A percentile compares a stretch with the other conserved stretches of the same genome.
phyloP scores from a whole-genome alignment of 1,284 basidiomycete genomes.

The Leccinum brunneo-olivaceum region DNA sequence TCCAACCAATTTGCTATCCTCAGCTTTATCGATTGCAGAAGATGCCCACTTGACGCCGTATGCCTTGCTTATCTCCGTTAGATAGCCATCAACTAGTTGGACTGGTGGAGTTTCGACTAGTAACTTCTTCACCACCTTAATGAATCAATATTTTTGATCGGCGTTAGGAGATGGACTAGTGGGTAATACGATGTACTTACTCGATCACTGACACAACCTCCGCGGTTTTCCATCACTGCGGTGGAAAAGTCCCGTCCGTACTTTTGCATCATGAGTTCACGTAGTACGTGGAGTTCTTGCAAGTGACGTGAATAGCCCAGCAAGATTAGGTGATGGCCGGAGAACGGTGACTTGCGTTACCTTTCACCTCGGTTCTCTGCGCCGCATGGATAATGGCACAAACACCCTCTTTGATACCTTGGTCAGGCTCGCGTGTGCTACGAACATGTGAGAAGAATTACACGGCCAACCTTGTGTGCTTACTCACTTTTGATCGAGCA shows the following conservation, averaged over 20 bases:
- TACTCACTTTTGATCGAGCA: constrained; percentile 79
- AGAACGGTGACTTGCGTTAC: constrained; percentile 33
- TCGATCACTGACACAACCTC: constrained; percentile 73
- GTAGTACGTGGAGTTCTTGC: constrained; percentile 81
- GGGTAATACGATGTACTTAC: constrained; percentile 38
- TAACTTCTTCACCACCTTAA: constrained; percentile 69
- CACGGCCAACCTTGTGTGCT: neutral
- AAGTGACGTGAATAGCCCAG: constrained; percentile 2
- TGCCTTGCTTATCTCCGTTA: constrained; percentile 81
- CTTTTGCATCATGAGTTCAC: constrained; percentile 93
- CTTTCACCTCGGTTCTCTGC: constrained; percentile 85
- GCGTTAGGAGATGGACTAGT: neutral
- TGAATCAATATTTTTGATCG: constrained; percentile 1
- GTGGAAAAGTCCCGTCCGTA: constrained; percentile 81
- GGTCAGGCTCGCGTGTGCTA: constrained; percentile 79
- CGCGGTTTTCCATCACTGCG: constrained; percentile 77
- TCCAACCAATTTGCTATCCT: constrained; percentile 32
- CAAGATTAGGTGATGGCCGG: constrained; percentile 5
- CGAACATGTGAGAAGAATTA: constrained; percentile 5
- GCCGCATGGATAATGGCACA: constrained; percentile 85
- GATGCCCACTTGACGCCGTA: constrained; percentile 74
- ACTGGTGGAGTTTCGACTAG: constrained; percentile 60
- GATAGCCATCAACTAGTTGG: constrained; percentile 81
- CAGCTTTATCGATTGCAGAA: constrained; percentile 17
- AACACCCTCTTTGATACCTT: constrained; percentile 69